These are phyloP conservation scores for Monosporascus sp. DNA, from an alignment of 2,329 filamentous ascomycete genomes.

Conservation along the genomic window DNA sequence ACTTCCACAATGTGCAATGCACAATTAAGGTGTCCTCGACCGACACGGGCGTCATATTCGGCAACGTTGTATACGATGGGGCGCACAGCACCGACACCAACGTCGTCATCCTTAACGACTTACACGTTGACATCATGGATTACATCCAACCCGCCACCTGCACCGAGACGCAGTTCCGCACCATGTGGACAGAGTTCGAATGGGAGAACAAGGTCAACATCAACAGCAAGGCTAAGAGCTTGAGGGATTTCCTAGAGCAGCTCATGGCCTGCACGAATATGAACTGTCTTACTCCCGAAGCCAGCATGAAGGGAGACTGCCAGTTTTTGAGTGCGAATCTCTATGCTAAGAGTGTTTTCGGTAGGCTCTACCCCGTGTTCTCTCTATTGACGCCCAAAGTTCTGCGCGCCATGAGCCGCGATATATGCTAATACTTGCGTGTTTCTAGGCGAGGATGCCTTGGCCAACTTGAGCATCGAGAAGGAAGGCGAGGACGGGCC, in stretches of 20 bases:
- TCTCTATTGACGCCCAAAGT: slow-evolving; percentile 22
- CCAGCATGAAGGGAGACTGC: slow-evolving; percentile 93
- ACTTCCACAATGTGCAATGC: slow-evolving; percentile 97
- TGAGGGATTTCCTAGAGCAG: slow-evolving; percentile 88
- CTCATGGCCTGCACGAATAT: slow-evolving; percentile 98
- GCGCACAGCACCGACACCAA: slow-evolving; percentile 88
- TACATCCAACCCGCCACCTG: slow-evolving; percentile 97
- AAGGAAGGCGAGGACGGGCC: slow-evolving; percentile 93
- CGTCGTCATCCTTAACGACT: slow-evolving; percentile 95
- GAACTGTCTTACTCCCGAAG: slow-evolving; percentile 94
- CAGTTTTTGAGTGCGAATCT: slow-evolving; percentile 96
- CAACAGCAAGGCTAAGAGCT: slow-evolving; percentile 89
- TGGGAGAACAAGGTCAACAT: slow-evolving; percentile 99
- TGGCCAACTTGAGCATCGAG: slow-evolving; percentile 96
- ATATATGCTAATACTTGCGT: slow-evolving; percentile 12
- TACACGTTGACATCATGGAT: slow-evolving; percentile 99
- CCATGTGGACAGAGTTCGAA: slow-evolving; percentile 99
- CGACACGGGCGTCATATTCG: slow-evolving; percentile 97
- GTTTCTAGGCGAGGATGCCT: slow-evolving; percentile 81
- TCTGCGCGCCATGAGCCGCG: not conserved
- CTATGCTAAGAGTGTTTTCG: slow-evolving; percentile 94
- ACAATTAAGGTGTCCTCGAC: slow-evolving; percentile 98
- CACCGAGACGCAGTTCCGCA: slow-evolving; percentile 96
- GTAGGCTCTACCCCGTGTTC: slow-evolving; percentile 50
- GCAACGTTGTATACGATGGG: slow-evolving; percentile 96